phyloP scores from a whole-genome alignment of 441 rosid genomes.

The Syzygium syzygioides region DNA sequence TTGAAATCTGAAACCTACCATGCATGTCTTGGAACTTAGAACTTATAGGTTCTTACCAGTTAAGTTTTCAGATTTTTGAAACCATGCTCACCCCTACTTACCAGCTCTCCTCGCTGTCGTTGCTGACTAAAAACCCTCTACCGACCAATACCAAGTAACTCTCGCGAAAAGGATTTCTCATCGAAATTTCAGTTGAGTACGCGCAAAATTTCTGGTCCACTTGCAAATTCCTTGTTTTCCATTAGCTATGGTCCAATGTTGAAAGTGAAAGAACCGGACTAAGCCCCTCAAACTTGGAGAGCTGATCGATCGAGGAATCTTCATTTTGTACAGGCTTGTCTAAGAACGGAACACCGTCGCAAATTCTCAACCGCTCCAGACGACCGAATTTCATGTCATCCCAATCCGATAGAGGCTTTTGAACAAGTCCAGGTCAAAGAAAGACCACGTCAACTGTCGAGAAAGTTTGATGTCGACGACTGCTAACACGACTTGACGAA shows the following conservation, averaged over 20 bases:
- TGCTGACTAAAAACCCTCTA: no score
- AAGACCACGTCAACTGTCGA: background rate
- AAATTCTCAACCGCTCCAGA: background rate
- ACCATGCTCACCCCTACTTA: no score
- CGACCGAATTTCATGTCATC: no score
- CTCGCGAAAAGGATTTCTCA: background rate
- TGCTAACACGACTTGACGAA: background rate
- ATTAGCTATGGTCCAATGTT: background rate
- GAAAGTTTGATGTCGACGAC: background rate
- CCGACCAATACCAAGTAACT: no score
- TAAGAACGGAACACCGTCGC: background rate
- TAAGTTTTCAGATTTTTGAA: no score
- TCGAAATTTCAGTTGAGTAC: background rate
- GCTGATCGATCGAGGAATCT: background rate
- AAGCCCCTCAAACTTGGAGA: background rate
- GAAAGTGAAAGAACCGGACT: background rate
- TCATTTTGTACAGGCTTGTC: background rate
- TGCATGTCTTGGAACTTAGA: no score
- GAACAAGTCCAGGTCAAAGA: background rate
- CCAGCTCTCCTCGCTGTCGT: background rate
- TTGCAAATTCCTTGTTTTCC: background rate
- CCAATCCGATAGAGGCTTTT: background rate
- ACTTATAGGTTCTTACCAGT: no score
- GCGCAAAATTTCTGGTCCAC: background rate
- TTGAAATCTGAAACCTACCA: no score